phyloP scores from a whole-genome alignment of 192 early-diverging fungal species.

The Entophlyctis helioformis region DNA sequence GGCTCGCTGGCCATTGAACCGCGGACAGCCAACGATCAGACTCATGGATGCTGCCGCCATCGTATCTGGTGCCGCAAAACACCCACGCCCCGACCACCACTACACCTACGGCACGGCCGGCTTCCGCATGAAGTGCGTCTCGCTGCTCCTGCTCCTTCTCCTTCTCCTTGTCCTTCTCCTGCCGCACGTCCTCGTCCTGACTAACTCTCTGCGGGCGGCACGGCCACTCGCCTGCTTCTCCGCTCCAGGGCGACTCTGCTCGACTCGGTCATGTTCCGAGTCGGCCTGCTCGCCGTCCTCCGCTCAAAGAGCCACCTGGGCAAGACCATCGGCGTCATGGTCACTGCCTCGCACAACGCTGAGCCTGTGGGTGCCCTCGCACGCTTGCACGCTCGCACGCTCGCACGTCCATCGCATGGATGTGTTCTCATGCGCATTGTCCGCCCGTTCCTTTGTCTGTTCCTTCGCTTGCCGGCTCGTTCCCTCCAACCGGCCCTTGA shows the following conservation, averaged over 20 bases:
- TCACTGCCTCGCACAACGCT: constrained; percentile 98
- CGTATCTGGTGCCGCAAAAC: too few species aligned
- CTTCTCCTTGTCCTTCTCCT: neutral
- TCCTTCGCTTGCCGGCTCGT: neutral
- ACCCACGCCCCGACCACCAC: constrained; percentile 54
- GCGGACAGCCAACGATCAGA: too few species aligned
- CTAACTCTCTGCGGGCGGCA: neutral
- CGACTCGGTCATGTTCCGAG: constrained; percentile 86
- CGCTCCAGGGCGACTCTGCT: constrained; percentile 62
- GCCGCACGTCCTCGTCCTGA: neutral
- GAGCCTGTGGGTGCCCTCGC: constrained; percentile 40
- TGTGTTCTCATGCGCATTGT: too few species aligned
- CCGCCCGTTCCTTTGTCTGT: too few species aligned
- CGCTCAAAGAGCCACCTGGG: constrained; percentile 81
- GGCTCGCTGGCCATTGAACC: too few species aligned
- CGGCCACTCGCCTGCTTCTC: neutral
- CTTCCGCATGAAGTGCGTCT: constrained; percentile 80
- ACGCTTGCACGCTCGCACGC: neutral
- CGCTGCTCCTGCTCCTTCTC: neutral
- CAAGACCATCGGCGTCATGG: constrained; percentile 87
- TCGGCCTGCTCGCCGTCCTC: constrained; percentile 81
- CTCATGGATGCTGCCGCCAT: too few species aligned
- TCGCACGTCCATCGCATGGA: too few species aligned
- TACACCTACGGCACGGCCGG: constrained; percentile 95
- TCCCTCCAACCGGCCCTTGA: neutral